Base-by-base conservation (phyloP, 495 filamentous ascomycete species). In the Podospora pseudopauciseta region DNA sequence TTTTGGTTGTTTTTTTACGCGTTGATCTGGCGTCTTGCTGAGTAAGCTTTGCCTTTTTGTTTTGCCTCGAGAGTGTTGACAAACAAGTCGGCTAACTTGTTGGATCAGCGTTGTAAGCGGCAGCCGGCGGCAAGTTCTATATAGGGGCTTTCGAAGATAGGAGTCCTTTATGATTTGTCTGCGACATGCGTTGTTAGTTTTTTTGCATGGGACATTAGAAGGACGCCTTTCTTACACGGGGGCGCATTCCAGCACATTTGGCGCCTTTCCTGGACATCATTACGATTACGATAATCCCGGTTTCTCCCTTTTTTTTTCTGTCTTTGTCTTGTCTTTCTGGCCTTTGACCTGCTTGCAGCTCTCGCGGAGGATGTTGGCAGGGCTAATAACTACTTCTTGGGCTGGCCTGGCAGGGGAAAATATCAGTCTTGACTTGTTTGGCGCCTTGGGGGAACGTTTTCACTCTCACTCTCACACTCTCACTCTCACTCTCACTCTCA, bases 121-220 rank as follows among this genome's bases (percentile, higher is more conserved):
- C 53, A 67, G 55, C 44, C 28, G 66, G 59, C 55, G 70, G 57
- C 67, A 62, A 60, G 63, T 71, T 68, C 64, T 66, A 70, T 74
- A 74, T 67, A 74, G 68, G 68, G 67, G 71, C 65, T 70, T 65
- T 58, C 65, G 59, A 68, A 68, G 65, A 72, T 66, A 65, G 74
- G 39, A 49, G 70, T 66, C 67, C 65, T 67, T 68, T 71, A 74
- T 76, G 72, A 77, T 71, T 70, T 74, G 70, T 67, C 73, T 59
- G 69, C 67, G 65, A 73, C 68, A 71, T 70, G 66, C 67, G 60
- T 64, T 71, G 63, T 68, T 72, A 57, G 39, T 68, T 65, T 69
- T 66, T 73, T 74, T 74, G 75, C 75, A 77, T 76, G 69, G 74
- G 71, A 70, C 70, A 76, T 74, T 74, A 76, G 74, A 77, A 49